Percentiles rank a stretch among this genome's conserved stretches.
phyloP scores from a whole-genome alignment of 495 filamentous ascomycete species.

The Symbiotaphrina buchneri region DNA sequence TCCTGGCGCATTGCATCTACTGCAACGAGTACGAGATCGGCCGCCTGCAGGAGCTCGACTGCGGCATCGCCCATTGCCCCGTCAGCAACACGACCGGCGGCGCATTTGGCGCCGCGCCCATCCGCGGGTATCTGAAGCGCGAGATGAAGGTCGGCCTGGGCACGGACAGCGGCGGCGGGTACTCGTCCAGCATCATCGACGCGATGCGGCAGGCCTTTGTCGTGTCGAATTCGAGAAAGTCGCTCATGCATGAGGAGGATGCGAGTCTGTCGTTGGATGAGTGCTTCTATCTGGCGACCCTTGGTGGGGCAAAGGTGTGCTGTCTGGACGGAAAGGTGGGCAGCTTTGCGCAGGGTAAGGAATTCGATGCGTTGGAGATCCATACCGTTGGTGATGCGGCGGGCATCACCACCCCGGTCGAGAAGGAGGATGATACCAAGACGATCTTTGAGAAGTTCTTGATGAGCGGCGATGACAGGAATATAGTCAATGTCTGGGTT shows the following conservation, averaged over 20 bases:
- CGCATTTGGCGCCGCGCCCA: constrained; percentile 30
- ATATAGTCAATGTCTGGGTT: constrained; percentile 33
- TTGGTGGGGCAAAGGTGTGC: constrained; percentile 38
- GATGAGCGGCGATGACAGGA: constrained; percentile 43
- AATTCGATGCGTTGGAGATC: constrained; percentile 40
- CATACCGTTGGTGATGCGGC: no score
- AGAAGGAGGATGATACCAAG: constrained; percentile 22
- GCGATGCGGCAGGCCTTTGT: constrained; percentile 35
- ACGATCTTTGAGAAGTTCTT: constrained; percentile 39
- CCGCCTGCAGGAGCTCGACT: constrained; percentile 20
- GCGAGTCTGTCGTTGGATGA: constrained; percentile 24
- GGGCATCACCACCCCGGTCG: constrained; percentile 24
- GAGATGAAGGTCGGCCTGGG: constrained; percentile 44
- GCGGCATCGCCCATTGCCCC: constrained; percentile 41
- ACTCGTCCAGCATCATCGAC: constrained; percentile 32
- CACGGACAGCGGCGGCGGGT: constrained; percentile 45
- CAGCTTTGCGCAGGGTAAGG: constrained; percentile 33
- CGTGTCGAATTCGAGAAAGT: constrained; percentile 31
- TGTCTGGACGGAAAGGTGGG: constrained; percentile 28
- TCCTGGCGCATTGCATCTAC: constrained; percentile 42
- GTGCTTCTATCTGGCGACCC: constrained; percentile 36
- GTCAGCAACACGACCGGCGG: constrained; percentile 39
- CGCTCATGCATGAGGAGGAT: constrained; percentile 11
- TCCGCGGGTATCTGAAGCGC: constrained; percentile 28
- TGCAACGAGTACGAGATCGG: constrained; percentile 29